Evolutionary conservation across 2,329 filamentous ascomycete species (phyloP), one percentile per base, ranked within the genome.

Genomic region (Colletotrichum kahawae): DNA sequence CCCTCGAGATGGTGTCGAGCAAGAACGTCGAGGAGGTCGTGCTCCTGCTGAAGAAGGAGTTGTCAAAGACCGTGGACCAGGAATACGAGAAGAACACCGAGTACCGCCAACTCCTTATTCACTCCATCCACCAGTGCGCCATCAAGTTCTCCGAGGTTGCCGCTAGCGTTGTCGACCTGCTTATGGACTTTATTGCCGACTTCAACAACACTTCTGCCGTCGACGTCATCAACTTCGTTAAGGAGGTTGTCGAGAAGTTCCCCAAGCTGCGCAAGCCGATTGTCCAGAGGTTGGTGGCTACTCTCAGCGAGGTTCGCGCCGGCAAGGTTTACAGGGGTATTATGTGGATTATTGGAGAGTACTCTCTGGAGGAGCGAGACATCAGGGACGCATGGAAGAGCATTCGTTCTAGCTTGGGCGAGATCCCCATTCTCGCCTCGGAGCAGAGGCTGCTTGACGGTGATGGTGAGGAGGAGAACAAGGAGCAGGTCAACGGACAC

Each of bases 141-240:
- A 98, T 99, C 89, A 98, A 98, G 83, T 98, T 98, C 88, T 98
- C 97, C 13, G 96, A 99, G 85, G 96, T 99, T 77, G 97, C 97
- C 31, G 95, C 96, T 60, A 98, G 95, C 82, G 97, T 99, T 18
- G 97, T 99, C 70, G 97, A 97, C 78, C 91, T 98, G 59, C 90
- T 99, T 69, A 99, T 99, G 97, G 97, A 99, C 85, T 98, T 98
- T 83, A 98, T 99, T 81, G 95, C 95, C 67, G 97, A 99, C 84
- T 98, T 98, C 84, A 98, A 98, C 88, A 98, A 98, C 82, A 94
- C 95, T 59, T 98, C 96, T 2, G 97, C 97, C 1, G 95, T 99
- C 34, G 97, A 99, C 84, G 96, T 99, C 69, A 98, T 99, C 82
- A 96, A 95, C 70, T 99, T 99, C 82, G 96, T 99, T 77, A 99